These are phyloP conservation scores for Diaporthe aspalathi DNA, from an alignment of 2,329 filamentous ascomycete species.

Conservation along the genomic window DNA sequence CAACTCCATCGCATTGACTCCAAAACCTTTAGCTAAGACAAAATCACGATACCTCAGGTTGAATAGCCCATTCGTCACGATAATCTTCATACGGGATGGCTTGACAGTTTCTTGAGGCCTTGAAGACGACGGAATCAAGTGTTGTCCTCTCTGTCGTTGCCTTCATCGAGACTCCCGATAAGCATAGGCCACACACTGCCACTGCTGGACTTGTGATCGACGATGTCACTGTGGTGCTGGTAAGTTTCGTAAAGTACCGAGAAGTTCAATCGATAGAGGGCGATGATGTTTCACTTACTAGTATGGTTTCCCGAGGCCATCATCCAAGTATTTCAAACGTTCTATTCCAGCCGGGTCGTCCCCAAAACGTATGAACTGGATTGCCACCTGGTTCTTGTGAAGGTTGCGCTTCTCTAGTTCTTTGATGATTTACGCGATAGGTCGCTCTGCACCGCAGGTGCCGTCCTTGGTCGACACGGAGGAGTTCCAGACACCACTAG, in stretches of 20 bases:
- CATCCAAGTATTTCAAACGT: conserved; percentile 4
- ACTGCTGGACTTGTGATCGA: conserved; percentile 39
- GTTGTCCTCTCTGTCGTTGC: background rate
- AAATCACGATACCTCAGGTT: no score
- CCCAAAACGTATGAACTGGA: conserved; percentile 24
- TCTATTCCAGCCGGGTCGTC: background rate
- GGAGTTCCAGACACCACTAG: conserved; percentile 8
- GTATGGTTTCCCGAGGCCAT: background rate
- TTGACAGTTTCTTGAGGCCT: background rate
- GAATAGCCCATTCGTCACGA: background rate
- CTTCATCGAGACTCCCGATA: conserved; percentile 24
- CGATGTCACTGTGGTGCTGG: conserved; percentile 41
- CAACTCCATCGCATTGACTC: background rate
- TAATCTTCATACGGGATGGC: background rate
- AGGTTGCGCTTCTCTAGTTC: conserved; percentile 2
- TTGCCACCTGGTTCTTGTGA: conserved; percentile 5
- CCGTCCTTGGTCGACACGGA: background rate
- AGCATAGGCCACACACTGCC: conserved; percentile 23
- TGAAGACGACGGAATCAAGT: background rate
- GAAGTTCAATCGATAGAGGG: no score
- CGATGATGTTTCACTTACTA: background rate
- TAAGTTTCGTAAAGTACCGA: background rate
- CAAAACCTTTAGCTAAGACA: no score
- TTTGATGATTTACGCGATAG: background rate
- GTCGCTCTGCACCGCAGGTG: background rate